A percentile compares a stretch with the other conserved stretches of the same genome.
phyloP scores from a whole-genome alignment of 192 early-diverging fungal genomes.

The Gigaspora rosea region DNA sequence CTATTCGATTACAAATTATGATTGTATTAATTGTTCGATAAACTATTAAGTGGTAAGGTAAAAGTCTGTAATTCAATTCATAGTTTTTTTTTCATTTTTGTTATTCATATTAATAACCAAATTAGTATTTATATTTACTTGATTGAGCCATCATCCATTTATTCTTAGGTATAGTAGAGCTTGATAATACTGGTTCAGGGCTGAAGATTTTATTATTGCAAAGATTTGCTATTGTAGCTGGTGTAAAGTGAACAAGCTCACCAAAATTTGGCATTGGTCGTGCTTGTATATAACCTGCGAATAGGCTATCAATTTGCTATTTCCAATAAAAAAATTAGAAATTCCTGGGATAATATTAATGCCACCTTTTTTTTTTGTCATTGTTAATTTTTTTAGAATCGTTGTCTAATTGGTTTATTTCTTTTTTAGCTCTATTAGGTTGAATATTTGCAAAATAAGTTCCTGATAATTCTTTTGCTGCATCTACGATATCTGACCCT shows the following conservation, averaged over 20 bases:
- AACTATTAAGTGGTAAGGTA: too few species aligned
- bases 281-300: background rate
- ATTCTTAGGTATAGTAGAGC: background rate
- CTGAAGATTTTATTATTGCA: background rate
- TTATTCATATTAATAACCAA: too few species aligned
- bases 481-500: background rate
- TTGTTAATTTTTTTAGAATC: background rate
- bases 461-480: background rate
- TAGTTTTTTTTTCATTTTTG: too few species aligned
- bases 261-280: background rate
- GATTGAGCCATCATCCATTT: background rate
- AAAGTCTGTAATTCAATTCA: too few species aligned
- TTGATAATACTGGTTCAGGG: background rate
- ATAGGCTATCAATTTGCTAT: background rate
- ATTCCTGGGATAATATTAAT: background rate
- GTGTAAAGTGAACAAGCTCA: background rate
- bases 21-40: too few species aligned
- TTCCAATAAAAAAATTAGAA: background rate
- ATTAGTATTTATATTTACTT: too few species aligned
- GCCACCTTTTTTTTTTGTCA: background rate
- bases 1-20: too few species aligned
- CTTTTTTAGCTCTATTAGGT: slow-evolving; percentile 4
- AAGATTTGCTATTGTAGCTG: background rate
- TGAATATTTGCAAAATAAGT: slow-evolving; percentile 24
- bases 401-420: background rate